Percentiles rank a stretch among this genome's conserved stretches.
These are phyloP conservation scores for Cytospora paraplurivora DNA, from an alignment of 2,329 filamentous ascomycete species.

Conservation along the genomic window DNA sequence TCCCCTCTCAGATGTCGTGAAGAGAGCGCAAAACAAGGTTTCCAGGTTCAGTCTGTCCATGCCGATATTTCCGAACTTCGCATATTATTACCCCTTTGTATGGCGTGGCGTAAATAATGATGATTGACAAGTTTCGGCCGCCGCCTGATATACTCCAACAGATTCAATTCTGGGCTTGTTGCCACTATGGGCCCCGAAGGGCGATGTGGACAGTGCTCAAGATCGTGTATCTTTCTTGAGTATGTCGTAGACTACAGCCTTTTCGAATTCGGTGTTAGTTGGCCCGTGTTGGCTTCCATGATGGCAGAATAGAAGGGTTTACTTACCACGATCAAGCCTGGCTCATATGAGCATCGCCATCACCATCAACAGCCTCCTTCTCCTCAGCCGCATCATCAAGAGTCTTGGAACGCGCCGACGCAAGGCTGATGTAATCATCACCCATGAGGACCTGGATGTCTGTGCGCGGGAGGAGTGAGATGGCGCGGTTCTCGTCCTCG, in stretches of 20 bases:
- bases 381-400: neutral
- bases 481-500: neutral
- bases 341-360: neutral
- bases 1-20: neutral
- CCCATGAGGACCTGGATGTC: slow-evolving; percentile 28
- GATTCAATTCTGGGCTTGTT: neutral
- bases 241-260: neutral
- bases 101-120: neutral
- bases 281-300: neutral
- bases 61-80: neutral
- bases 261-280: neutral
- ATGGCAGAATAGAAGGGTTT: neutral
- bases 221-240: neutral
- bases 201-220: neutral
- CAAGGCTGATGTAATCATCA: slow-evolving; percentile 22
- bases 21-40: neutral
- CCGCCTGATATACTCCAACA: neutral
- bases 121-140: neutral
- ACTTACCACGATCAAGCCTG: neutral
- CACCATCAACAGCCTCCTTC: no score
- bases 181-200: neutral
- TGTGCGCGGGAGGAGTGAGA: slow-evolving; percentile 18
- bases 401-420: slow-evolving; percentile 2
- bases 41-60: neutral
- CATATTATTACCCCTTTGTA: neutral